These are phyloP conservation scores for Naganishia sp. DNA, from an alignment of 1,284 basidiomycete genomes.

Conservation along the genomic window DNA sequence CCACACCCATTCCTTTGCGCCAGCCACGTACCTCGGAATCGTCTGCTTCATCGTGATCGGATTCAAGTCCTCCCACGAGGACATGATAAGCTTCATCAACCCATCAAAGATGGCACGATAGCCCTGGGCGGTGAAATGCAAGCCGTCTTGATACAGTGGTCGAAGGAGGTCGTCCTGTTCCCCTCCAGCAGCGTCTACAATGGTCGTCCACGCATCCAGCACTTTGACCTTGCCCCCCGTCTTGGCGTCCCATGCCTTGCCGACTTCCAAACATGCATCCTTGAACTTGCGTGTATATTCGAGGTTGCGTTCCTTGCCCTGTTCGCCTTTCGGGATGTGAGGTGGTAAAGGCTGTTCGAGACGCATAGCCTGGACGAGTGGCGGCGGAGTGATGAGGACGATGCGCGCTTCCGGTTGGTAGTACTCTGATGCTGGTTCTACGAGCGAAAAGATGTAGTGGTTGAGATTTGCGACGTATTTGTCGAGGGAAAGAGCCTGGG, in stretches of 20 bases:
- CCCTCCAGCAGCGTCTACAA: slow-evolving; percentile 68
- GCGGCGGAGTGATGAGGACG: slow-evolving; percentile 79
- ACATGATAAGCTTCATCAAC: slow-evolving; percentile 62
- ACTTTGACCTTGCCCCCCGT: slow-evolving; percentile 57
- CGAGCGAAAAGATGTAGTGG: slow-evolving; percentile 65
- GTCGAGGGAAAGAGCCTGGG: slow-evolving; percentile 62
- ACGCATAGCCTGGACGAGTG: slow-evolving; percentile 65
- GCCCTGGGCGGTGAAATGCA: slow-evolving; percentile 72
- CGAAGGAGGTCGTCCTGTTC: slow-evolving; percentile 55
- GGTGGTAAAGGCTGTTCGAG: slow-evolving; percentile 17
- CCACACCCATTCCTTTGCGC: slow-evolving; percentile 4
- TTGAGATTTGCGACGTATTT: slow-evolving; percentile 68
- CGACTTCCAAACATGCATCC: slow-evolving; percentile 67
- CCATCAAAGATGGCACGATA: slow-evolving; percentile 71
- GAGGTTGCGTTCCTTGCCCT: slow-evolving; percentile 61
- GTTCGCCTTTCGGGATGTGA: slow-evolving; percentile 34
- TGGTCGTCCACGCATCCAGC: slow-evolving; percentile 67
- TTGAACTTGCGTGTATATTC: slow-evolving; percentile 68
- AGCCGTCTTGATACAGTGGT: slow-evolving; percentile 62
- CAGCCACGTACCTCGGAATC: slow-evolving; percentile 43
- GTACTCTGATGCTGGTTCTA: slow-evolving; percentile 63
- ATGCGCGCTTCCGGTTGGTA: slow-evolving; percentile 74
- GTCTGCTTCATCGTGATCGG: slow-evolving; percentile 42
- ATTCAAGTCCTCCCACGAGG: slow-evolving; percentile 64
- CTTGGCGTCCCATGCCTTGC: slow-evolving; percentile 43